Evolutionary conservation across 2,329 filamentous ascomycete species (phyloP), one percentile per base, ranked within the genome.

Genomic region (Monosporascus cannonballus): DNA sequence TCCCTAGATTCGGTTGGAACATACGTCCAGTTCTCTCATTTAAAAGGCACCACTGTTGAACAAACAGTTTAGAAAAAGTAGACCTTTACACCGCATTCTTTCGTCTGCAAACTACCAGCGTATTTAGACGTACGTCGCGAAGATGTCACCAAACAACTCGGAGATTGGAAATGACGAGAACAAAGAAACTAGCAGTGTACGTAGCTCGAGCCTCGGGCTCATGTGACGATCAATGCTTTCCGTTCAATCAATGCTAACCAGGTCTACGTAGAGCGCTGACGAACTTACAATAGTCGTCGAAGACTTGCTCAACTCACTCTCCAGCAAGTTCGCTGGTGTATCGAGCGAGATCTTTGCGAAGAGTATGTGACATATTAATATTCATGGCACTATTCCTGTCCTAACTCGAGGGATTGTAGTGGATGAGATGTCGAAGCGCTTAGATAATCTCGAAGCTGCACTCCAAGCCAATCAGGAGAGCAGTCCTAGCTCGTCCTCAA

Each of bases 311-410:
- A 90, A 92, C 66, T 86, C 90, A 46, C 74, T 96, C 0, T 89
- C 89, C 49, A 86, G 83, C 69, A 96, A 96, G 69, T 96, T 96
- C 69, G 85, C 88, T 20, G 83, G 82, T 14, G 85, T 96, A 5
- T 95, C 90, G 8, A 87, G 84, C 54, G 92, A 96, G 71, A 86
- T 96, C 54, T 90, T 96, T 62, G 82, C 87, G 38, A 96, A 96
- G 73, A 89, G 91, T 96, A 71, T 74, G 50, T 55, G 47, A 38
- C 20, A 24, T 5, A 5, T 14, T 34, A 34, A 34, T 34, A 34
- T 34, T 34, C 30, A 34, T 14, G 11, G 4, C 9, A 34, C 30
- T 34, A 14, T n/a, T 17, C 22, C 24, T 39, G 25, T 50, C 47
- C 25, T 41, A 30, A 51, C 24, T 48, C 8, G 3, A 25, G 14